phyloP scores from a whole-genome alignment of 257 asterid species.

The Eucommia ulmoides region DNA sequence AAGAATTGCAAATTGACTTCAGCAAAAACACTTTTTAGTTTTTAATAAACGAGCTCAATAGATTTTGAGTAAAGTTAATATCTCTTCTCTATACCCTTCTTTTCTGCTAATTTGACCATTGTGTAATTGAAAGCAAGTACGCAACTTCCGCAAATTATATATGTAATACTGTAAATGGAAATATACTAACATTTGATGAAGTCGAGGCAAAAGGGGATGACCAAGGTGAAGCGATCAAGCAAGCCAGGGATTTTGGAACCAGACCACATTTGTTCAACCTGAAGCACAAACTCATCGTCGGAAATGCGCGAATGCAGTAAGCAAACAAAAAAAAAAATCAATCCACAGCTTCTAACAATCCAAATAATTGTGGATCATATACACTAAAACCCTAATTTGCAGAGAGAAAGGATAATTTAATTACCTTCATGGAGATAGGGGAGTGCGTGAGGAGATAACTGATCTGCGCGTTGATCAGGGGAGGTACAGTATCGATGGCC shows the following conservation, averaged over 20 bases:
- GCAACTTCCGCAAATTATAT: too few species aligned
- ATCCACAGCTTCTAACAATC: neutral
- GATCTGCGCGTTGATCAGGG: constrained; percentile 75
- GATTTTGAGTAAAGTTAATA: too few species aligned
- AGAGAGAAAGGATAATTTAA: neutral
- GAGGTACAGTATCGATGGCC: constrained; percentile 76
- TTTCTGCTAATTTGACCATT: too few species aligned
- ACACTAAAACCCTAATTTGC: neutral
- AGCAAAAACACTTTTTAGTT: too few species aligned
- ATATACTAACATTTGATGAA: constrained; percentile 47
- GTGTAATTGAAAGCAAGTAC: too few species aligned
- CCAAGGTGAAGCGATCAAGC: constrained; percentile 77
- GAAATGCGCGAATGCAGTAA: neutral
- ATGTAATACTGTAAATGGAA: too few species aligned
- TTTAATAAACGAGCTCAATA: too few species aligned
- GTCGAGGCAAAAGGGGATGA: constrained; percentile 86
- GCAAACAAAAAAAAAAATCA: neutral
- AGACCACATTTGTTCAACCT: constrained; percentile 88
- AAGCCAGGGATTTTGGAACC: constrained; percentile 66
- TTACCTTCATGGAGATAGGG: constrained; percentile 75
- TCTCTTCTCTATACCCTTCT: too few species aligned
- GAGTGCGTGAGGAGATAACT: constrained; percentile 48
- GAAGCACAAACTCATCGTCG: constrained; percentile 15
- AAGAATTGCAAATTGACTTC: too few species aligned
- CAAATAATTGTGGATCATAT: neutral